Base-by-base conservation (phyloP, 768 basidiomycete genomes). In the Tulasnella sp. region DNA sequence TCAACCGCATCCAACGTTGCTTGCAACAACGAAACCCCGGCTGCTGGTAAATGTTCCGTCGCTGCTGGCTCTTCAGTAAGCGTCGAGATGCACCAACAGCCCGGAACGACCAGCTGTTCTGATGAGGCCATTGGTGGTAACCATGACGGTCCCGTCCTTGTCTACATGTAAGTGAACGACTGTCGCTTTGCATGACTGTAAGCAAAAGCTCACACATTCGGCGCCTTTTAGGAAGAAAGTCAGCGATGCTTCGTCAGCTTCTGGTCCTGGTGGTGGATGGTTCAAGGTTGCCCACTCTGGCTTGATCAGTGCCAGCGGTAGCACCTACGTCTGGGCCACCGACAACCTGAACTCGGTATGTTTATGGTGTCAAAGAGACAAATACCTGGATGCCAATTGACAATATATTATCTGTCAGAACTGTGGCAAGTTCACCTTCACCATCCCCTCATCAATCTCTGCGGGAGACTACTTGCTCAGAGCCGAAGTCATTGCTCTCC, bases 11-110 rank as follows among this genome's bases (percentile, higher is more conserved):
- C 71, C 71, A 68, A 73, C 51, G 60, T 76, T 40, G 70, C 73
- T 27, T 76, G 74, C 63, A 76, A 76, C 53, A 68, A 59, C 37
- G 61, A 56, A 31, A n/a, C n/a, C n/a, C n/a, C n/a, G n/a, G n/a
- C n/a, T n/a, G n/a, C n/a, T n/a, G n/a, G n/a, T n/a, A n/a, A n/a
- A n/a, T n/a, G n/a, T n/a, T n/a, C n/a, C n/a, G n/a, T n/a, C n/a
- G 13, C 42, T 71, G 73, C 73, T 48, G 73, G 73, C 4, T 71
- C 71, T 55, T 57, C 56, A 8, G 63, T 74, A 39, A 70, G 72
- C 13, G 73, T 74, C 16, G 74, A 76, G 61, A 75, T 75, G 73
- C 72, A 76, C 57, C 70, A 72, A 59, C 72, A 75, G 59, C 70
- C 70, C 4, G 65, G 62, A 32, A 66, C 72, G 42, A 69, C 73